Evolutionary conservation across 225 moss, liverwort and hornwort species (phyloP).

Genomic region (Physcomitrellopsis africana): DNA sequence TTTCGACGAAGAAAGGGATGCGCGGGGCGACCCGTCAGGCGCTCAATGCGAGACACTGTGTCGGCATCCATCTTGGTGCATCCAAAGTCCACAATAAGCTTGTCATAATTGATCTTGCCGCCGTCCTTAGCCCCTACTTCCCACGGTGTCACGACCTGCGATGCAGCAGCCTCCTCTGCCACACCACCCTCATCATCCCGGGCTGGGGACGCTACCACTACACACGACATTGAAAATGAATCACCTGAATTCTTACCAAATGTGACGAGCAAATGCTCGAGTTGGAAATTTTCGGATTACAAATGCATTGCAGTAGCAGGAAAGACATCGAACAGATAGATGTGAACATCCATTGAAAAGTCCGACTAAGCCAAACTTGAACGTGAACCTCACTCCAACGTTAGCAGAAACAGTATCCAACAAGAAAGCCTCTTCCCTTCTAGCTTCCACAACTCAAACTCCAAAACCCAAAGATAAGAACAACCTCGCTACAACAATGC

Average conservation of each 20-base stretch:
- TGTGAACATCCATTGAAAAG: too few relatives aligned
- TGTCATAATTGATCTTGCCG: conserved; percentile 86
- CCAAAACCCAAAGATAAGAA: too few relatives aligned
- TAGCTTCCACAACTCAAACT: too few relatives aligned
- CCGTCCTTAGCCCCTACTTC: conserved; percentile 77
- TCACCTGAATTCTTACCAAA: neutral
- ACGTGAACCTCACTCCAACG: too few relatives aligned
- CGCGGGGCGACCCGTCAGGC: conserved; percentile 71
- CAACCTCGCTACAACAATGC: too few relatives aligned
- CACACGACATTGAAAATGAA: neutral
- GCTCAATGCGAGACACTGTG: conserved; percentile 79
- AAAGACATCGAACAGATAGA: too few relatives aligned
- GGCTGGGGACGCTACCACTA: neutral
- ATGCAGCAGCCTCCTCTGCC: conserved; percentile 20
- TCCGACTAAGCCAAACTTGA: too few relatives aligned
- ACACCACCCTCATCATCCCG: conserved; percentile 28
- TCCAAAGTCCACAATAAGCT: conserved; percentile 90
- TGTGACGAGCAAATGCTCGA: neutral
- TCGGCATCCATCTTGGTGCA: conserved; percentile 69
- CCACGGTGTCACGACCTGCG: conserved; percentile 93
- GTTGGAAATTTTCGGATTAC: neutral
- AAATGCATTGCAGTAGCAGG: neutral
- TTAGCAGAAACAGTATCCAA: too few relatives aligned
- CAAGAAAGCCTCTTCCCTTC: too few relatives aligned
- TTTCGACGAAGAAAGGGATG: conserved; percentile 95